A percentile compares a stretch with the other conserved stretches of the same genome.
Conservation (phyloP, 2,329 filamentous ascomycete species). For the Trichoderma asperellum region DNA sequence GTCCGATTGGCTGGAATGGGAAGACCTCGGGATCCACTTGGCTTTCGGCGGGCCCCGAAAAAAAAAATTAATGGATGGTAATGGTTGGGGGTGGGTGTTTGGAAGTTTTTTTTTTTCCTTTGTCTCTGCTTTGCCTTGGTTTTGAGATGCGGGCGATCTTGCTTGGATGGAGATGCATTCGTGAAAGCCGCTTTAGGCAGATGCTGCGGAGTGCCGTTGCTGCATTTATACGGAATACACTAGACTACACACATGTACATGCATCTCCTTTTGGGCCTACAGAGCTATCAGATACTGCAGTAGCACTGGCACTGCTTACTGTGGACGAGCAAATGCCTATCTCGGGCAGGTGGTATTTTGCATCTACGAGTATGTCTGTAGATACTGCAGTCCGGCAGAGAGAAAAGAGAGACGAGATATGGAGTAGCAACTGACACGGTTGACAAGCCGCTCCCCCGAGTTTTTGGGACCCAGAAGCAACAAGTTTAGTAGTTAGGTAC, state of each 20-base stretch:
- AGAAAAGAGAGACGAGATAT: not conserved
- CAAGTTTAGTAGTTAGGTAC: too few species aligned
- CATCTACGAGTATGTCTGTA: not conserved
- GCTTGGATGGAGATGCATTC: not conserved
- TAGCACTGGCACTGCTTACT: not conserved
- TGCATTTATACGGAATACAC: not conserved
- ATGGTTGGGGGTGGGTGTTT: conserved; percentile 11
- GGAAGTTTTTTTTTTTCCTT: not conserved
- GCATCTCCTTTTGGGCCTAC: not conserved
- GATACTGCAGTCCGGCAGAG: not conserved
- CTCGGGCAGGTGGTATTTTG: not conserved
- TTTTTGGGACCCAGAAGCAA: not conserved
- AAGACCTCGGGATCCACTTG: not conserved
- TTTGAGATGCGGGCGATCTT: not conserved
- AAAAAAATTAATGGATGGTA: not conserved
- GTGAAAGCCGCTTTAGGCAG: not conserved
- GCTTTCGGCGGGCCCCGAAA: not conserved
- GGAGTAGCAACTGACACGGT: conserved; percentile 1
- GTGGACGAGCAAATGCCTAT: not conserved
- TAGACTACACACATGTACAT: not conserved
- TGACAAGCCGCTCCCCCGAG: conserved; percentile 20
- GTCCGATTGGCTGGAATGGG: conserved; percentile 17
- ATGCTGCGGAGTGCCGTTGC: not conserved
- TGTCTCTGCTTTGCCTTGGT: not conserved
- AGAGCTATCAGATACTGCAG: not conserved